Evolutionary conservation across 495 filamentous ascomycete species (phyloP).

Genomic region (Xylaria acuta): DNA sequence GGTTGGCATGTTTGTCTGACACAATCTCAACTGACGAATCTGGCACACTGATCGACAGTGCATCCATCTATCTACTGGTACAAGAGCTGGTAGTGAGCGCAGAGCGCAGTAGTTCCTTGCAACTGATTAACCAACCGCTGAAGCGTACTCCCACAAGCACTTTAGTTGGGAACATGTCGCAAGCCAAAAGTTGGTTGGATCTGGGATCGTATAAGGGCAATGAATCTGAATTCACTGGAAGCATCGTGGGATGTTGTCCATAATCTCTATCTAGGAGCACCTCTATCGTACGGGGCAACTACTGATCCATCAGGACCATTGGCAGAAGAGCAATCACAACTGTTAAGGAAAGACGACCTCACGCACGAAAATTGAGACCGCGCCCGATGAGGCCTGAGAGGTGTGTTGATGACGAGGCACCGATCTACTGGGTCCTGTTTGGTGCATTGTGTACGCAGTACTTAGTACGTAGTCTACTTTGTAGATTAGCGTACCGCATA

Average conservation of each 20-base stretch:
- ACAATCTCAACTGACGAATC: slow-evolving; percentile 6
- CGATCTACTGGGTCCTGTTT: slow-evolving; percentile 2
- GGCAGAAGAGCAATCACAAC: background rate
- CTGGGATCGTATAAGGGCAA: background rate
- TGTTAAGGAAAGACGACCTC: background rate
- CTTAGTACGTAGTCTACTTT: too few relatives aligned
- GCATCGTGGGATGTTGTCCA: background rate
- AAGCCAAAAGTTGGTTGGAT: background rate
- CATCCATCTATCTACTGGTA: slow-evolving; percentile 20
- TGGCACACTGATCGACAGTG: slow-evolving; percentile 19
- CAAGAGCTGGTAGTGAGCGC: background rate
- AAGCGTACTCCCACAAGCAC: background rate
- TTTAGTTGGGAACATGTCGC: background rate
- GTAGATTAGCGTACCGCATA: too few relatives aligned
- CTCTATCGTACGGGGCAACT: background rate
- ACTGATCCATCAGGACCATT: background rate
- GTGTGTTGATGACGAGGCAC: slow-evolving; percentile 24
- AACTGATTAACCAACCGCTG: background rate
- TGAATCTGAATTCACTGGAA: background rate
- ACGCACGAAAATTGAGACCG: background rate
- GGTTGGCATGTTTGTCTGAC: slow-evolving; percentile 5
- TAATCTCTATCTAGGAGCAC: background rate
- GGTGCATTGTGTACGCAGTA: background rate
- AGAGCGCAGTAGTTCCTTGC: background rate
- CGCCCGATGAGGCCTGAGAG: background rate